Percentiles rank a stretch among this genome's conserved stretches.
Conservation (phyloP, 164 flowering plant genomes). For the Amborella trichopoda region DNA sequence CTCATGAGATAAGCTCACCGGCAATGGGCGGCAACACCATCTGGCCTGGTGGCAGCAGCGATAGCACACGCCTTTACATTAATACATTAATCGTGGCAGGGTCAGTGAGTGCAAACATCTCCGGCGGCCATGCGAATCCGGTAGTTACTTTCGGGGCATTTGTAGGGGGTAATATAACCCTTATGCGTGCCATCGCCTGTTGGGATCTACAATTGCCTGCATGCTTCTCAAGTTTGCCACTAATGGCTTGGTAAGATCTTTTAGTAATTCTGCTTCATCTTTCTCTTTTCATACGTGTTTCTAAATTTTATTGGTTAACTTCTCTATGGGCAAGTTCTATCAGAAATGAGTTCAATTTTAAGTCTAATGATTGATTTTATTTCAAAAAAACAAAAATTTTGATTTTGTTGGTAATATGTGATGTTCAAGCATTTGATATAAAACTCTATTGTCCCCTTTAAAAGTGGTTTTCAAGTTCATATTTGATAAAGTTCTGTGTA, state of each 20-base stretch:
- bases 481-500: no score
- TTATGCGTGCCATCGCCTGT: constrained; percentile 24
- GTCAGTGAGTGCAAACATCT: constrained; percentile 28
- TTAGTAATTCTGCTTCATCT: no score
- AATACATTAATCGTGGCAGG: constrained; percentile 36
- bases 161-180: constrained; percentile 33
- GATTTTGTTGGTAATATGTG: no score
- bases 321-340: no score
- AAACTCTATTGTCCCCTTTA: no score
- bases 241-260: constrained; percentile 34
- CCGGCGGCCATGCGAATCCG: constrained; percentile 45
- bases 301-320: no score
- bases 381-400: no score
- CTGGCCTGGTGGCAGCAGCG: constrained; percentile 48
- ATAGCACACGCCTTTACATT: constrained; percentile 32
- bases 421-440: no score
- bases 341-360: no score
- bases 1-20: constrained; percentile 26
- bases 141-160: constrained; percentile 47
- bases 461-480: no score
- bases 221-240: constrained; percentile 27
- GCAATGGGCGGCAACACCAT: constrained; percentile 25
- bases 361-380: no score
- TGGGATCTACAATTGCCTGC: constrained; percentile 35
- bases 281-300: no score